Base-by-base conservation (phyloP, 768 basidiomycete genomes). In the Podaxis pistillaris region DNA sequence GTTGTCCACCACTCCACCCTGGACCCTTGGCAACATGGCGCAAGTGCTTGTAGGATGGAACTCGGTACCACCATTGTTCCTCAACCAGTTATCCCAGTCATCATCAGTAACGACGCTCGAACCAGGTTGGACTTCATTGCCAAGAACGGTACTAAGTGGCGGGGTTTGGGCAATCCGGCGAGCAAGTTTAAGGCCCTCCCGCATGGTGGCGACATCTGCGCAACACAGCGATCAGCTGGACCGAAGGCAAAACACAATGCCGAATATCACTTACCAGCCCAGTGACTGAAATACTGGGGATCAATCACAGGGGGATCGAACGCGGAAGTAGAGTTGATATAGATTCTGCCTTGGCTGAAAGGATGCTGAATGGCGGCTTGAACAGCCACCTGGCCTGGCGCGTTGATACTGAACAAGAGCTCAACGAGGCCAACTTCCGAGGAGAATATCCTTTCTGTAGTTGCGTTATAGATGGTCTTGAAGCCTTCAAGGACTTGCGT, bases 331-430 rank as follows among this genome's bases (percentile, higher is more conserved):
- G 84, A 82, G 68, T 79, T 86, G 74, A 90, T 85, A 63, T 82
- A 83, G 30, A 90, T 68, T 2, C 77, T 78, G 12, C 89, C 89
- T 63, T 85, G 81, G 79, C 83, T 87, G 69, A 85, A 77, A 1
- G 87, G 85, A 67, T 86, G 86, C 70, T 90, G 89, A 12, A 89
- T 70, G 0, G 86, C 89, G 5, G 84, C 83, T 68, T 91, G 89
- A 58, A 91, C 78, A 4, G 78, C 78, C 52, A 89, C 74, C 26
- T 68, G 63, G 1, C 74, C 73, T 0, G 77, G 66, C 4, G 72
- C 56, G 52, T 78, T 81, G 54, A 75, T 75, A 66, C 70, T 79
- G 68, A 76, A 67, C 40, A 90, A 73, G 22, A 90, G 73, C 72
- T 90, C 89, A 28, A 87, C 73, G 61, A 84, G 78, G 0, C 83